Evolutionary conservation across 768 basidiomycete genomes (phyloP).

Genomic region (Macrolepiota fuliginosa): DNA sequence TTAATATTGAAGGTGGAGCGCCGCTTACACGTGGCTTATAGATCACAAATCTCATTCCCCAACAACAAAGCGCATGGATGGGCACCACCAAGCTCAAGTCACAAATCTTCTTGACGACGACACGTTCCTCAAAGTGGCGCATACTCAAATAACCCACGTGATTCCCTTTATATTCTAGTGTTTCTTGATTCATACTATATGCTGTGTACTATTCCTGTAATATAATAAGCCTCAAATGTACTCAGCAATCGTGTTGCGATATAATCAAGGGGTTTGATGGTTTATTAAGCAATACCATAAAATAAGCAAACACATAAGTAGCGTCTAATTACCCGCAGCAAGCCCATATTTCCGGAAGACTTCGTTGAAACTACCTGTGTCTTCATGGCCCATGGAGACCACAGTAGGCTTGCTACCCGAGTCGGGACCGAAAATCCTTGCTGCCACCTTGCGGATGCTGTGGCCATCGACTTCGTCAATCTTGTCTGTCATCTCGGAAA

Average conservation of each 20-base stretch:
- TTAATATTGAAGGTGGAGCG: not conserved
- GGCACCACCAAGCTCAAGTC: slow-evolving; percentile 49
- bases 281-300: slow-evolving; percentile 5
- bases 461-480: slow-evolving; percentile 74
- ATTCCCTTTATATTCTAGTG: not conserved
- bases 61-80: slow-evolving; percentile 72
- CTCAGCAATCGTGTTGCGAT: not conserved
- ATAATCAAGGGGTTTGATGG: not conserved
- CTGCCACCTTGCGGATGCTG: slow-evolving; percentile 74
- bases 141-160: slow-evolving; percentile 22
- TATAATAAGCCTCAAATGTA: not conserved
- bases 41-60: slow-evolving; percentile 72
- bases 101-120: slow-evolving; percentile 70
- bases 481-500: slow-evolving; percentile 88
- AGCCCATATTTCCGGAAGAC: slow-evolving; percentile 73
- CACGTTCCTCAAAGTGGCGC: slow-evolving; percentile 65
- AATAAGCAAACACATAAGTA: slow-evolving; percentile 1
- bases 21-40: slow-evolving; percentile 16
- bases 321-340: slow-evolving; percentile 22
- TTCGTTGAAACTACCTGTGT: slow-evolving; percentile 63
- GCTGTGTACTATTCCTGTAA: not conserved
- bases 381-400: slow-evolving; percentile 81
- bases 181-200: not conserved
- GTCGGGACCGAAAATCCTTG: slow-evolving; percentile 66
- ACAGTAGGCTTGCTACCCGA: slow-evolving; percentile 70